These are phyloP conservation scores for Lotus japonicus DNA, from an alignment of 306 rosid species.

Conservation along the genomic window DNA sequence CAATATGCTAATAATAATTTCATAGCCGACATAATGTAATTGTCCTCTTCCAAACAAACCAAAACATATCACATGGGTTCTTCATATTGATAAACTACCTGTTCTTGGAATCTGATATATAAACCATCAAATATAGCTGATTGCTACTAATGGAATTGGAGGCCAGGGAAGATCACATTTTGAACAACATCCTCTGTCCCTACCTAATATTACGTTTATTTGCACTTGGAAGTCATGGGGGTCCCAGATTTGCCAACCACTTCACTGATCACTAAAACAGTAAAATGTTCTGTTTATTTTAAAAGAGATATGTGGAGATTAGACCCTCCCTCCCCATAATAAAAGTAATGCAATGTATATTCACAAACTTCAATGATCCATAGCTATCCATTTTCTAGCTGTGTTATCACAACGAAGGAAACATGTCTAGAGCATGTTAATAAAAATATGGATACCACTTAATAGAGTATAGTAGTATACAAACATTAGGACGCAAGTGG, in stretches of 20 bases:
- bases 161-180: background rate
- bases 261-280: background rate
- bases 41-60: background rate
- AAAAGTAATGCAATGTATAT: background rate
- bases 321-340: background rate
- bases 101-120: background rate
- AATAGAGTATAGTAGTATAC: too few species aligned
- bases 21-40: background rate
- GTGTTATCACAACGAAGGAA: background rate
- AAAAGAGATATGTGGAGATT: background rate
- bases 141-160: background rate
- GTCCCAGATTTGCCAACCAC: background rate
- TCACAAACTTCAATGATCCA: too few species aligned
- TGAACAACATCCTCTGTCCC: background rate
- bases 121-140: background rate
- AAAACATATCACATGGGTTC: conserved; percentile 7
- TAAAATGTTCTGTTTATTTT: background rate
- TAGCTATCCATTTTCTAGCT: too few species aligned
- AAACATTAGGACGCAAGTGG: too few species aligned
- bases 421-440: conserved; percentile 7
- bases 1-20: background rate
- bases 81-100: background rate
- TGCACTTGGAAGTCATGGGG: background rate
- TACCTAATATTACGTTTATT: background rate
- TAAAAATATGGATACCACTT: too few species aligned